Conservation (phyloP, 192 early-diverging fungal species). For the Rhizoclosmatium globosum region DNA sequence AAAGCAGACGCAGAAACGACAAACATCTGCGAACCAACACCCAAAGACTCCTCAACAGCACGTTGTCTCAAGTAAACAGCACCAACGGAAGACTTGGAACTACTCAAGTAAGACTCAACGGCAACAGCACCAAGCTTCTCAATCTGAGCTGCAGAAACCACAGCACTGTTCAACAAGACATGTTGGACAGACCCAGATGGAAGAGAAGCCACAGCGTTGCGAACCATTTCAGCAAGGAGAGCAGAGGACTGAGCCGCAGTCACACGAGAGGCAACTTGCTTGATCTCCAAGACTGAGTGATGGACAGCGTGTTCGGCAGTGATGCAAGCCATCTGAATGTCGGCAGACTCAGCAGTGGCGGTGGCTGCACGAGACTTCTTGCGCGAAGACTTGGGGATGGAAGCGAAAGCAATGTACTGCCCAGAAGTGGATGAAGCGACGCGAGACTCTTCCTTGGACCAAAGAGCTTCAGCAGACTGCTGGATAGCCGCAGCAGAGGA, state of each 20-base stretch:
- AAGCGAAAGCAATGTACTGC: constrained; percentile 24
- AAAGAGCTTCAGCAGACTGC: not conserved
- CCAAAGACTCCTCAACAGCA: not conserved
- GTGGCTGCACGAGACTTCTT: constrained; percentile 33
- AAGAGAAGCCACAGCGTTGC: constrained; percentile 3
- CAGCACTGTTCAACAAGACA: constrained; percentile 9
- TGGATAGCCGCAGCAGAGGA: constrained; percentile 18
- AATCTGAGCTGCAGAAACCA: not conserved
- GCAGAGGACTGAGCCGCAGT: constrained; percentile 9
- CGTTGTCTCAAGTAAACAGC: constrained; percentile 8
- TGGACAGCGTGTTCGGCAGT: constrained; percentile 5
- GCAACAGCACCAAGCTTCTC: constrained; percentile 23
- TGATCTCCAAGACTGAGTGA: constrained; percentile 4
- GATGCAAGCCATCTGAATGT: constrained; percentile 37
- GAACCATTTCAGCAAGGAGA: constrained; percentile 23
- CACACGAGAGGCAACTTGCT: constrained; percentile 14
- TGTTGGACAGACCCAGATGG: constrained; percentile 16
- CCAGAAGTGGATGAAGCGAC: not conserved
- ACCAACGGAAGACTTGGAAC: not conserved
- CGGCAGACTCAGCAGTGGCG: not conserved
- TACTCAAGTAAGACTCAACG: not conserved
- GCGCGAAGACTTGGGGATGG: constrained; percentile 35
- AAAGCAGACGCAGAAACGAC: not conserved
- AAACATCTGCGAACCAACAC: constrained; percentile 6
- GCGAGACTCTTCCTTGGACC: constrained; percentile 17